Conservation (phyloP, 495 filamentous ascomycete species). For the Platismatia glauca region DNA sequence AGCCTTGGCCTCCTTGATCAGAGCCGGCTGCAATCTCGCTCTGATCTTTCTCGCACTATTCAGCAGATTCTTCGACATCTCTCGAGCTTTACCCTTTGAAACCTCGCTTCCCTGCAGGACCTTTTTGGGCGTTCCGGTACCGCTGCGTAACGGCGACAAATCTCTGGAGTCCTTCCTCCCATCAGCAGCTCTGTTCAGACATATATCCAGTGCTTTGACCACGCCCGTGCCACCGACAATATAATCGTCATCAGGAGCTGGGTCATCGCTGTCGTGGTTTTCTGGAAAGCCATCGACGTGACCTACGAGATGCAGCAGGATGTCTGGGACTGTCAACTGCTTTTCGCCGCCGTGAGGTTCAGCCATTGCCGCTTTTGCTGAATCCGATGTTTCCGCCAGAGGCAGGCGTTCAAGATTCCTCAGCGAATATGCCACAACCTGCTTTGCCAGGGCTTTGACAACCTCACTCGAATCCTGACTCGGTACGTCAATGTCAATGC, state of each 20-base stretch:
- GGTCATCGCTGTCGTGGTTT: conserved; percentile 55
- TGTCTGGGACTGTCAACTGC: conserved; percentile 48
- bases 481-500: conserved; percentile 86
- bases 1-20: conserved; percentile 63
- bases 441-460: conserved; percentile 84
- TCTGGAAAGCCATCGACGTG: conserved; percentile 42
- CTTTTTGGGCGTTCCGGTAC: conserved; percentile 45
- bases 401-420: conserved; percentile 68
- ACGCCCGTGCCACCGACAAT: conserved; percentile 93
- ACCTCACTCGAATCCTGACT: conserved; percentile 69
- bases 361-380: conserved; percentile 41
- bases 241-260: conserved; percentile 84
- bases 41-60: conserved; percentile 81
- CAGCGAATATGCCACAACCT: conserved; percentile 88
- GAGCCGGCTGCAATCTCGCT: conserved; percentile 69
- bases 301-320: conserved; percentile 59
- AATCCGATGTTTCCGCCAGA: conserved; percentile 24
- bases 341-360: conserved; percentile 33
- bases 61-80: conserved; percentile 85
- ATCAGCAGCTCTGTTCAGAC: conserved; percentile 60
- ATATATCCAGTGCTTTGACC: conserved; percentile 86
- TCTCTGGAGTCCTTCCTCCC: conserved; percentile 33
- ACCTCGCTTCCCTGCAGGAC: conserved; percentile 36
- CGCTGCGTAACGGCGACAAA: conserved; percentile 37
- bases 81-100: conserved; percentile 63